phyloP scores from a whole-genome alignment of 768 basidiomycete genomes.

The Pluteus cervinus region DNA sequence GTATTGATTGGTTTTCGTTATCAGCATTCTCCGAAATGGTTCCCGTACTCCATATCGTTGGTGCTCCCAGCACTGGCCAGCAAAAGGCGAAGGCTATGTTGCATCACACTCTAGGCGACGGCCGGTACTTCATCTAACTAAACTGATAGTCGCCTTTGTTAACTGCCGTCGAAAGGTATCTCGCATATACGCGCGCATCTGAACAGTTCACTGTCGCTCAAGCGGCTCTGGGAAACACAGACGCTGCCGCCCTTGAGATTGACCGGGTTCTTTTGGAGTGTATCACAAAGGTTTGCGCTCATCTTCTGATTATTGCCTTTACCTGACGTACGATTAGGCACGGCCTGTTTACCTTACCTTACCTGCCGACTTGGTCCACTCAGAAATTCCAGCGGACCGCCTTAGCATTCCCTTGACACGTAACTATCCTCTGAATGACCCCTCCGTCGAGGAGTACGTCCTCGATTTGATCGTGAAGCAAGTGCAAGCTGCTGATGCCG shows the following conservation, averaged over 20 bases:
- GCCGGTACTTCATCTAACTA: constrained; percentile 34
- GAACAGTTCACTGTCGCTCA: constrained; percentile 71
- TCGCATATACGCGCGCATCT: constrained; percentile 73
- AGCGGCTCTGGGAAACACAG: constrained; percentile 46
- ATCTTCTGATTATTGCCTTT: neutral
- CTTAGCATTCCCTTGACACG: constrained; percentile 55
- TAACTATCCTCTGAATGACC: constrained; percentile 44
- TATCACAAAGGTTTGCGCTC: constrained; percentile 41
- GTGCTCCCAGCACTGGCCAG: constrained; percentile 69
- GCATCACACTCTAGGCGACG: constrained; percentile 87
- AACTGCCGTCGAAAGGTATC: constrained; percentile 41
- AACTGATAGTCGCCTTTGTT: neutral
- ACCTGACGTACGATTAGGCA: constrained; percentile 33
- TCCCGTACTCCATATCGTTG: constrained; percentile 85
- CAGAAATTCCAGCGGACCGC: constrained; percentile 58
- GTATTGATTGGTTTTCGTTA: neutral
- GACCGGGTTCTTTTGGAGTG: constrained; percentile 74
- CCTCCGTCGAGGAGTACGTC: constrained; percentile 59
- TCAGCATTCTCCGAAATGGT: constrained; percentile 83
- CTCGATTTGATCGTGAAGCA: constrained; percentile 65
- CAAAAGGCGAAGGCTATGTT: constrained; percentile 69
- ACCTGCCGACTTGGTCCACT: constrained; percentile 75
- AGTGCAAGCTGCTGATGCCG: constrained; percentile 56
- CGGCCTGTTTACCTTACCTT: constrained; percentile 86
- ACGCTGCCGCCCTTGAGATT: constrained; percentile 60